phyloP scores from a whole-genome alignment of 345 rosid species.

The Lagerstroemia speciosa region DNA sequence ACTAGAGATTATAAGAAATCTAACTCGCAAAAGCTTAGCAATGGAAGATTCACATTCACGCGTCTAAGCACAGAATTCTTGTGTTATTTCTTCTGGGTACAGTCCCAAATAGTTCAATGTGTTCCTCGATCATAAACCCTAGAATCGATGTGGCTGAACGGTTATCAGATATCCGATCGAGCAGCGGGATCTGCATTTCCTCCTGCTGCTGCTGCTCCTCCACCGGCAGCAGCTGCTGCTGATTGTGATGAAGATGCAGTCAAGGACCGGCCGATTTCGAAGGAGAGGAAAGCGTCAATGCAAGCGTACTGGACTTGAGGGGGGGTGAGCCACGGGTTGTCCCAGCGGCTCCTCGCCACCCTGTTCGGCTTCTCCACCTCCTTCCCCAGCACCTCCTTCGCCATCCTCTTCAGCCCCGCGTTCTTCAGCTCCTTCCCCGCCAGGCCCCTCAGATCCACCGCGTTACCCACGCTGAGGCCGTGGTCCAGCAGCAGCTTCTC shows the following conservation, averaged over 20 bases:
- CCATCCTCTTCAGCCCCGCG: slow-evolving; percentile 31
- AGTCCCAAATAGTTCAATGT: no score
- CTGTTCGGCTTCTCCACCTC: slow-evolving; percentile 29
- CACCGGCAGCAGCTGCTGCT: no score
- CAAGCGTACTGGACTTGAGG: slow-evolving; percentile 45
- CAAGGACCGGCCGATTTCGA: slow-evolving; percentile 20
- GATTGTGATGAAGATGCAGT: background rate
- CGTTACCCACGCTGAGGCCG: slow-evolving; percentile 16
- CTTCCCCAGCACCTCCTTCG: slow-evolving; percentile 24
- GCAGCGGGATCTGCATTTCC: background rate
- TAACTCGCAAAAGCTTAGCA: no score
- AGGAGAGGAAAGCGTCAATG: slow-evolving; percentile 32
- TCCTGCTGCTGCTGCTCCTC: background rate
- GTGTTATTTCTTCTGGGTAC: no score
- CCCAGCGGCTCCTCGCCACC: slow-evolving; percentile 43
- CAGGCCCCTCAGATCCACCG: slow-evolving; percentile 27
- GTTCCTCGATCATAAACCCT: no score
- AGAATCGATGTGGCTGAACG: no score
- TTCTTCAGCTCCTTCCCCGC: slow-evolving; percentile 24
- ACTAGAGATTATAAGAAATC: no score
- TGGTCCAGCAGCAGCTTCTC: slow-evolving; percentile 31
- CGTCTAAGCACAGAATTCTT: no score
- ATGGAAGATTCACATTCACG: no score
- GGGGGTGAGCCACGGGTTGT: slow-evolving; percentile 17
- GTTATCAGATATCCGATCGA: background rate